phyloP scores from a whole-genome alignment of 2,329 filamentous ascomycete species.

The Xylaria sp. region DNA sequence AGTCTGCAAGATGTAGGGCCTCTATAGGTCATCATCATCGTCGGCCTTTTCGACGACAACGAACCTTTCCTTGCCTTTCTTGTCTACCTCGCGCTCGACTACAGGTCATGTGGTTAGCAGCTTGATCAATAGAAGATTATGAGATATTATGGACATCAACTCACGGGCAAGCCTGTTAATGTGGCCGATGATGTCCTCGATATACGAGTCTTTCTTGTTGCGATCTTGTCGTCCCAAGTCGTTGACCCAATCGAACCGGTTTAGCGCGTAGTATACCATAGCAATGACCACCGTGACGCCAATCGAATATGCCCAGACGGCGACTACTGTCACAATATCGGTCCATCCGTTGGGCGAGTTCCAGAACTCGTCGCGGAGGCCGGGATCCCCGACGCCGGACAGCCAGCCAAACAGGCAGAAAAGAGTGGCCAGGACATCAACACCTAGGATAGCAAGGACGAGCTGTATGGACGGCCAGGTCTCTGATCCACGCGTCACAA shows the following conservation, averaged over 20 bases:
- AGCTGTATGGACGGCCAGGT: slow-evolving; percentile 79
- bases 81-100: slow-evolving; percentile 41
- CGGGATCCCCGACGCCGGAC: slow-evolving; percentile 52
- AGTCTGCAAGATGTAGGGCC: no score
- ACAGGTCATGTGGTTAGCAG: slow-evolving; percentile 9
- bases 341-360: slow-evolving; percentile 49
- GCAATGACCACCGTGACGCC: slow-evolving; percentile 69
- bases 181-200: slow-evolving; percentile 70
- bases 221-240: slow-evolving; percentile 69
- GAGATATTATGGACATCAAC: not conserved
- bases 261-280: slow-evolving; percentile 68
- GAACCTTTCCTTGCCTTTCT: slow-evolving; percentile 36
- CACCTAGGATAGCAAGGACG: slow-evolving; percentile 71
- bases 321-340: slow-evolving; percentile 65
- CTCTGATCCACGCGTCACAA: slow-evolving; percentile 74
- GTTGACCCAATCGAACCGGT: slow-evolving; percentile 63
- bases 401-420: slow-evolving; percentile 81
- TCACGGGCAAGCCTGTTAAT: slow-evolving; percentile 64
- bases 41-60: slow-evolving; percentile 40
- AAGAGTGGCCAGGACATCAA: slow-evolving; percentile 73
- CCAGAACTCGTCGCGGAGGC: slow-evolving; percentile 43
- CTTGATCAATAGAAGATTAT: not conserved
- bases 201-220: slow-evolving; percentile 64
- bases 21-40: slow-evolving; percentile 39
- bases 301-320: slow-evolving; percentile 70